These are phyloP conservation scores for Aspergillus steynii DNA, from an alignment of 495 filamentous ascomycete species.

Conservation along the genomic window DNA sequence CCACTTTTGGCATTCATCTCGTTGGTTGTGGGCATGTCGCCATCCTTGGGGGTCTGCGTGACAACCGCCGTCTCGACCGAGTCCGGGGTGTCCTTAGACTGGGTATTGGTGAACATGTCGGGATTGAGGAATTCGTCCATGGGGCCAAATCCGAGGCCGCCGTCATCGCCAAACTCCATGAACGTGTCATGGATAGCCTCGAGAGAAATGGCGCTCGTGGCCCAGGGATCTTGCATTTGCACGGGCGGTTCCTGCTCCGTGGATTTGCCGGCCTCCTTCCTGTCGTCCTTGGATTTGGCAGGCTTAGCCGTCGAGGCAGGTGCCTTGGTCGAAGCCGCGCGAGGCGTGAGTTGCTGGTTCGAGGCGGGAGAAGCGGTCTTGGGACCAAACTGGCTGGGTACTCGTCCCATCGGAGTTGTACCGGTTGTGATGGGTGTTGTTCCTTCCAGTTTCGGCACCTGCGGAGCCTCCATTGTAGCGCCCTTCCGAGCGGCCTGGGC, in stretches of 20 bases:
- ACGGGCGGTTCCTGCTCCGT: constrained; percentile 17
- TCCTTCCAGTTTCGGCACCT: constrained; percentile 33
- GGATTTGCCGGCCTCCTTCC: constrained; percentile 30
- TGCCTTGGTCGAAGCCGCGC: constrained; percentile 31
- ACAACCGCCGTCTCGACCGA: constrained; percentile 36
- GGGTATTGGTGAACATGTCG: constrained; percentile 42
- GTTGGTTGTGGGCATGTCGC: constrained; percentile 19
- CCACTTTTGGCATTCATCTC: constrained; percentile 22
- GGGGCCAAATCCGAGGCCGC: constrained; percentile 32
- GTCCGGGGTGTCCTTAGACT: constrained; percentile 43
- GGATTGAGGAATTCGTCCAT: constrained; percentile 47
- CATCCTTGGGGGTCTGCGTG: constrained; percentile 42
- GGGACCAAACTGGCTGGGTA: constrained; percentile 36
- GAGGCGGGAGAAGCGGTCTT: constrained; percentile 45
- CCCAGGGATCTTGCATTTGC: constrained; percentile 41
- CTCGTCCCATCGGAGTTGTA: constrained; percentile 45
- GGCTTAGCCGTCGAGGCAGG: constrained; percentile 29
- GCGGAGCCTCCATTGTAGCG: constrained; percentile 16
- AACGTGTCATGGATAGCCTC: constrained; percentile 46
- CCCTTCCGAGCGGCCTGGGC: constrained; percentile 26
- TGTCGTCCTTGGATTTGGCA: constrained; percentile 27
- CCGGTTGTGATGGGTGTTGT: constrained; percentile 37
- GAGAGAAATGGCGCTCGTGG: constrained; percentile 42
- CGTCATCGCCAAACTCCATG: constrained; percentile 30
- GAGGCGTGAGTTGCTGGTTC: constrained; percentile 45